Base-by-base conservation (phyloP, 2,329 filamentous ascomycete genomes). In the Eutypa lata region DNA sequence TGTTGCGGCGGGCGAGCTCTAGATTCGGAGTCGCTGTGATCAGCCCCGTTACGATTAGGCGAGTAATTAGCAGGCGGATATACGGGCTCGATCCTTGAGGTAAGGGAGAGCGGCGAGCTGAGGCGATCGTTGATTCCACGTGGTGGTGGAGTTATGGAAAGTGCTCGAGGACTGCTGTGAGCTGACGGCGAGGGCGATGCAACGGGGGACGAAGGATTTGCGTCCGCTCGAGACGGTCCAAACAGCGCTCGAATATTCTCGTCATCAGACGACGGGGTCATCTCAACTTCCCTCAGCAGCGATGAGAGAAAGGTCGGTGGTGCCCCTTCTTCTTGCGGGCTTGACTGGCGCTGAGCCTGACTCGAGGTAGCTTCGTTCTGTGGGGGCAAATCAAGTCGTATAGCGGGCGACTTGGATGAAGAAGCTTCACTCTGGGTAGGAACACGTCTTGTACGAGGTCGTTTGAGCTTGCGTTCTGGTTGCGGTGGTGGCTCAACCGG, bases 251-350 rank as follows among this genome's bases (percentile, higher is more conserved):
- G 71, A 21, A 76, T 65, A 24, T 67, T 74, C 50, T 86, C 82
- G 48, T 86, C 83, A 51, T 87, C 83, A 0, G 80, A 80, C 2
- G 75, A 71, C 51, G 80, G 70, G 69, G 78, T 80, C 70, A 80
- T 81, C 56, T 96, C 91, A 1, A 97, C 90, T 69, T 97, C 93
- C 67, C 89, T 91, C 48, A 97, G 75, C 7, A 97, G 76, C 1
- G 91, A 93, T 22, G 91, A 90, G 7, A 97, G 78, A 66, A 97
- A 93, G 6, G 90, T 92, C 7, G 91, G 89, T 7, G 91, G 89
- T 7, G 80, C 82, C 26, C 76, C 79, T 38, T 75, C 68, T 50
- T 61, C 59, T 62, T 55, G 65, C 68, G 61, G 62, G 65, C 57
- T 62, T 64, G 62, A 59, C 60, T 65, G 52, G 54, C 40, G 54